These are phyloP conservation scores for Penicillium canescens DNA, from an alignment of 495 filamentous ascomycete genomes.

Conservation along the genomic window DNA sequence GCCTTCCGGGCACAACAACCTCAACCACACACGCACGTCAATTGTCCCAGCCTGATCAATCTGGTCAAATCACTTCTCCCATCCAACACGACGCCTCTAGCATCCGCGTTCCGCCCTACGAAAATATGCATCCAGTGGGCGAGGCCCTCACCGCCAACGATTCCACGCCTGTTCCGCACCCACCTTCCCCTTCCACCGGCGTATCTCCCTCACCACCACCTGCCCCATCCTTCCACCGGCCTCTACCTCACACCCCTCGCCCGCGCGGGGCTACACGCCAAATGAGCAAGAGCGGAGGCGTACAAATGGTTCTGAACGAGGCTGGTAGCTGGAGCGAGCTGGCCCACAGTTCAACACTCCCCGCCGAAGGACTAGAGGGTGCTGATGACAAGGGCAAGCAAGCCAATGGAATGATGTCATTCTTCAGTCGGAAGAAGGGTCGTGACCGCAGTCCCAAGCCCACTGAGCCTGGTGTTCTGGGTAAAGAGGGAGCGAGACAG, in stretches of 20 bases:
- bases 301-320: slow-evolving; percentile 89
- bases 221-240: slow-evolving; percentile 40
- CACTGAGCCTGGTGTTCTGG: slow-evolving; percentile 87
- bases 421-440: slow-evolving; percentile 85
- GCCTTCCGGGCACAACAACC: slow-evolving; percentile 31
- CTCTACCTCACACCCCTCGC: slow-evolving; percentile 28
- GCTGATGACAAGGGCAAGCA: slow-evolving; percentile 49
- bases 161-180: slow-evolving; percentile 19
- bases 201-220: slow-evolving; percentile 30
- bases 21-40: slow-evolving; percentile 36
- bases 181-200: slow-evolving; percentile 24
- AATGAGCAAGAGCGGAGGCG: slow-evolving; percentile 76
- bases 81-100: slow-evolving; percentile 26
- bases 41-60: slow-evolving; percentile 39
- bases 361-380: slow-evolving; percentile 58
- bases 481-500: slow-evolving; percentile 86
- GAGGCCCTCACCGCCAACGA: slow-evolving; percentile 35
- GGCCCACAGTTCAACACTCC: slow-evolving; percentile 76
- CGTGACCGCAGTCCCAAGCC: slow-evolving; percentile 91
- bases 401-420: slow-evolving; percentile 78
- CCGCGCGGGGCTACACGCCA: slow-evolving; percentile 50
- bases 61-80: slow-evolving; percentile 28
- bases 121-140: slow-evolving; percentile 28
- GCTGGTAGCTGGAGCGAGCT: slow-evolving; percentile 87
- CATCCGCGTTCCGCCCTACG: slow-evolving; percentile 20